phyloP scores from a whole-genome alignment of 139 green algal species.

The Coccomyxa sp. region DNA sequence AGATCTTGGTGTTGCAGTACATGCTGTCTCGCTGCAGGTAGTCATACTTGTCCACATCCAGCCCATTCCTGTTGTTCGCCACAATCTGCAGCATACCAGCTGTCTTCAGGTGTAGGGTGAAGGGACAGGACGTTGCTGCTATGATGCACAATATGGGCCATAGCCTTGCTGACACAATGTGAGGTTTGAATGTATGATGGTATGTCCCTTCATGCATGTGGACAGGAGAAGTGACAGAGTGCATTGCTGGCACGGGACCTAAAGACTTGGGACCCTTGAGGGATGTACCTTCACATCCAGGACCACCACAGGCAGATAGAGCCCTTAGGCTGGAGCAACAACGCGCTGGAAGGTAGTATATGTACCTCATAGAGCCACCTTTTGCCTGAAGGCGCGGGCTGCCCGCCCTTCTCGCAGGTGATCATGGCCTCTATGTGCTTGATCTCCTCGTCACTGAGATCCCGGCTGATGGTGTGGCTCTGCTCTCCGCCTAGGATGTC shows the following conservation, averaged over 20 bases:
- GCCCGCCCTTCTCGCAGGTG: neutral
- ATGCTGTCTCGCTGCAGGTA: constrained; percentile 65
- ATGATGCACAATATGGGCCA: too few species aligned
- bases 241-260: too few species aligned
- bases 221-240: too few species aligned
- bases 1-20: constrained; percentile 51
- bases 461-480: constrained; percentile 7
- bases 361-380: constrained; percentile 49
- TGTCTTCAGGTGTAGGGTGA: too few species aligned
- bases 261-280: too few species aligned
- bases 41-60: constrained; percentile 86
- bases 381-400: constrained; percentile 17
- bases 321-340: neutral
- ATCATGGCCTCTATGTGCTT: constrained; percentile 36
- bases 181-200: neutral
- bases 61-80: constrained; percentile 66
- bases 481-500: constrained; percentile 4
- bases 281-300: too few species aligned
- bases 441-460: constrained; percentile 23
- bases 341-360: neutral
- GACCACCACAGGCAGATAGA: too few species aligned
- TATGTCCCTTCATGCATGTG: too few species aligned
- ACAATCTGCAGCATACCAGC: constrained; percentile 73
- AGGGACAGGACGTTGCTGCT: too few species aligned
- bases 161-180: too few species aligned